phyloP scores from a whole-genome alignment of 169 alveolate genomes.

The Eimeria necatrix region DNA sequence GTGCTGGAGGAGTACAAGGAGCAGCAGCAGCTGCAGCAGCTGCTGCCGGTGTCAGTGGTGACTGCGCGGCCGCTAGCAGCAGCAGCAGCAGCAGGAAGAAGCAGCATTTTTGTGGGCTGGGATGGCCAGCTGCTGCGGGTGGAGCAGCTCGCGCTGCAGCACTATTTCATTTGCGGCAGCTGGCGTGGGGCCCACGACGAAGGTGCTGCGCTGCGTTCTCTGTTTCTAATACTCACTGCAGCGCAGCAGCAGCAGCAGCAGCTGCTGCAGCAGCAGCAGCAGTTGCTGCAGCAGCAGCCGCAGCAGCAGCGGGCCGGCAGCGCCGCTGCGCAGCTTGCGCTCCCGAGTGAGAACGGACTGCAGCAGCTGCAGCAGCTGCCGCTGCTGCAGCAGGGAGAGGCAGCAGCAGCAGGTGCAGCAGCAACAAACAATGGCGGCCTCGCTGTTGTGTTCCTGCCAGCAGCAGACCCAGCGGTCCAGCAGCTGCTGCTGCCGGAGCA shows the following conservation, averaged over 20 bases:
- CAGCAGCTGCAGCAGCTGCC: background rate
- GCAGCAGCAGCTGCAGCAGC: slow-evolving; percentile 42
- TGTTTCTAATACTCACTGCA: slow-evolving; percentile 14
- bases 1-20: slow-evolving; percentile 8
- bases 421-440: background rate
- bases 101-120: slow-evolving; percentile 71
- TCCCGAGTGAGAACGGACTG: no score
- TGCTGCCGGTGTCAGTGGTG: slow-evolving; percentile 41
- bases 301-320: background rate
- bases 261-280: background rate
- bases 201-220: slow-evolving; percentile 37
- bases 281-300: background rate
- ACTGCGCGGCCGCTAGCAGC: slow-evolving; percentile 65
- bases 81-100: slow-evolving; percentile 22
- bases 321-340: no score
- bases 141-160: slow-evolving; percentile 73
- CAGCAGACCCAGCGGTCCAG: background rate
- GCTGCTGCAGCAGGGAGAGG: background rate
- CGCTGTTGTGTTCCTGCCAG: background rate
- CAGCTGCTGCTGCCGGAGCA: slow-evolving; percentile 32
- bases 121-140: slow-evolving; percentile 32
- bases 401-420: no score
- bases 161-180: slow-evolving; percentile 47
- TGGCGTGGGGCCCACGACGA: slow-evolving; percentile 74
- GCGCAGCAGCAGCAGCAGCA: background rate